Evolutionary conservation across 2,329 filamentous ascomycete genomes (phyloP).

Genomic region (Eutypella sp.): DNA sequence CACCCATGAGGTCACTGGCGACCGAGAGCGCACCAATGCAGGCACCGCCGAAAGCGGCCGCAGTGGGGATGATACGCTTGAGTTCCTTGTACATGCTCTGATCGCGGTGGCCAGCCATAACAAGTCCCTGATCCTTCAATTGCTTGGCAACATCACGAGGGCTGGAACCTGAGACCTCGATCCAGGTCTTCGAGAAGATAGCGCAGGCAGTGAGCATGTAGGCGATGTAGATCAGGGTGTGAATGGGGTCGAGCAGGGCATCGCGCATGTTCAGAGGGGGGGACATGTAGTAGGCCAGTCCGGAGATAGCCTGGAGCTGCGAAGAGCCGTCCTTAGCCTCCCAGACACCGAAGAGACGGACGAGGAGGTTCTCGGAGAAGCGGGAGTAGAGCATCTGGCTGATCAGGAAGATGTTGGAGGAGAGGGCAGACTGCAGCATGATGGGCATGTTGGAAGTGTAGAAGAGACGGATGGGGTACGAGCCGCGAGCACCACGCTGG

Average conservation of each 20-base stretch:
- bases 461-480: conserved; percentile 97
- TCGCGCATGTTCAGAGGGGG: conserved; percentile 97
- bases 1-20: conserved; percentile 89
- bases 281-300: conserved; percentile 99
- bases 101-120: conserved; percentile 99
- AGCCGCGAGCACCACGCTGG: conserved; percentile 96
- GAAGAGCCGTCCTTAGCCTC: conserved; percentile 94
- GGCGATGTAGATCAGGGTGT: conserved; percentile 89
- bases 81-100: conserved; percentile 99
- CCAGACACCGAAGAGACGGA: conserved; percentile 97
- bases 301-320: conserved; percentile 88
- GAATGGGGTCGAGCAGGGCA: conserved; percentile 91
- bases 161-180: conserved; percentile 96
- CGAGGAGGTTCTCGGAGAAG: conserved; percentile 97
- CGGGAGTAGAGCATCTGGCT: conserved; percentile 99
- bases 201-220: conserved; percentile 99
- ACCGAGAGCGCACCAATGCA: conserved; percentile 98
- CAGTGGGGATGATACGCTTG: conserved; percentile 97
- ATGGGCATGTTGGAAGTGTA: conserved; percentile 99
- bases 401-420: conserved; percentile 98
- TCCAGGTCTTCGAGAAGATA: conserved; percentile 99
- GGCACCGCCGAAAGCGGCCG: conserved; percentile 95
- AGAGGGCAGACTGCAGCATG: conserved; percentile 98
- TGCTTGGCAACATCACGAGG: conserved; percentile 98
- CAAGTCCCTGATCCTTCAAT: conserved; percentile 98